phyloP scores from a whole-genome alignment of 768 basidiomycete species.

The Calvatia gigantea region DNA sequence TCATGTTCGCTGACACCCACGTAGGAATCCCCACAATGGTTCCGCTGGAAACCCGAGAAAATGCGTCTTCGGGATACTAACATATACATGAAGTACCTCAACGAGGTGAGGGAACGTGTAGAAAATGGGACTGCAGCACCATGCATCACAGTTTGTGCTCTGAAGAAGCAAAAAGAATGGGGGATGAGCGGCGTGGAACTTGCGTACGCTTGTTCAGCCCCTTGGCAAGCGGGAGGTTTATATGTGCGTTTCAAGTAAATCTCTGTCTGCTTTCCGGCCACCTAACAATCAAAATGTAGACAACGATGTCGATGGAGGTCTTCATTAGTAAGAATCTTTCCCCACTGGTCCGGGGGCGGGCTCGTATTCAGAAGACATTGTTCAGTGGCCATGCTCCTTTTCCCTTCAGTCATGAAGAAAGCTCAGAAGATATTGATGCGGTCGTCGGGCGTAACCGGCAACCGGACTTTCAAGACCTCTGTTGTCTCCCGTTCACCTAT shows the following conservation, averaged over 20 bases:
- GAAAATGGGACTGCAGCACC: conserved; percentile 19
- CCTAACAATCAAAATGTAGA: not conserved
- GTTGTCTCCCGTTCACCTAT: conserved; percentile 17
- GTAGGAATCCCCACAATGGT: conserved; percentile 27
- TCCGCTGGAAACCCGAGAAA: conserved; percentile 21
- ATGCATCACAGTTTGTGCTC: conserved; percentile 33
- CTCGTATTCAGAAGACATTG: not conserved
- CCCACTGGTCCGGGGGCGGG: too few relatives aligned
- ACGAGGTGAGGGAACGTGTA: conserved; percentile 21
- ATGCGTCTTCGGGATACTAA: conserved; percentile 20
- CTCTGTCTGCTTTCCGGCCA: not conserved
- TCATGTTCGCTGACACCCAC: not conserved
- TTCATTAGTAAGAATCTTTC: conserved; percentile 3
- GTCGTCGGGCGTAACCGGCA: conserved; percentile 23
- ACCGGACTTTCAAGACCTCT: conserved; percentile 22
- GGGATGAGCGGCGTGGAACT: conserved; percentile 38
- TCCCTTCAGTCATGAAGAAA: conserved; percentile 21
- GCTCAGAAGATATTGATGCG: conserved; percentile 28
- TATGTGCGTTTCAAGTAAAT: conserved; percentile 15
- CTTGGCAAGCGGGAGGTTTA: conserved; percentile 24
- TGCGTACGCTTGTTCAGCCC: conserved; percentile 32
- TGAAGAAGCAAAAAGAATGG: conserved; percentile 38
- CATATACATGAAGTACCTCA: conserved; percentile 20
- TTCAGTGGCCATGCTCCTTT: conserved; percentile 26
- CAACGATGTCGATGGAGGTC: not conserved